These are phyloP conservation scores for Cokeromyces recurvatus DNA, from an alignment of 371 early-diverging fungal species.

Conservation along the genomic window DNA sequence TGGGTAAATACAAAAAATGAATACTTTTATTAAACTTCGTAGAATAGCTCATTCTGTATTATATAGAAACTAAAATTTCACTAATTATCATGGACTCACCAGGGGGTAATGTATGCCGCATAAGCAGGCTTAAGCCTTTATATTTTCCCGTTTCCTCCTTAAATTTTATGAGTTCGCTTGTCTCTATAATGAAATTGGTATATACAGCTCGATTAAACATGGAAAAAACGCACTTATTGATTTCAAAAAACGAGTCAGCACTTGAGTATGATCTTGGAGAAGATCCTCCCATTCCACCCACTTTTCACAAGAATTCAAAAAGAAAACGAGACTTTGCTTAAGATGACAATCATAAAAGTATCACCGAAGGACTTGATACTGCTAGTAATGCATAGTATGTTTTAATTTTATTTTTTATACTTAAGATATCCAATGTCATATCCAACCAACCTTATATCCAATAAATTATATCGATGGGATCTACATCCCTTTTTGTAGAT, in stretches of 20 bases:
- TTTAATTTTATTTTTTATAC: too few relatives aligned
- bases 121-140: conserved; percentile 2
- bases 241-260: conserved; percentile 3
- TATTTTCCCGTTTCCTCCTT: conserved; percentile 1
- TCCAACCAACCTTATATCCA: too few relatives aligned
- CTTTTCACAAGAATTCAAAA: conserved; percentile 2
- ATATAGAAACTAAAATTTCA: conserved; percentile 6
- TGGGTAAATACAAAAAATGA: conserved; percentile 6
- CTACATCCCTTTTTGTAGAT: conserved; percentile 7
- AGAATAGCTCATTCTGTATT: conserved; percentile 7
- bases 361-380: too few relatives aligned
- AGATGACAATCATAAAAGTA: too few relatives aligned
- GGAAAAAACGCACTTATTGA: not conserved
- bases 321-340: conserved; percentile 2
- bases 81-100: conserved; percentile 4
- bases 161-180: conserved; percentile 1
- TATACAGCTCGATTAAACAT: conserved; percentile 4
- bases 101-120: conserved; percentile 3
- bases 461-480: conserved; percentile 3
- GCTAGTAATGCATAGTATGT: too few relatives aligned
- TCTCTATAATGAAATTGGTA: conserved; percentile 5
- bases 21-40: conserved; percentile 2
- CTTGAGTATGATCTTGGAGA: conserved; percentile 8
- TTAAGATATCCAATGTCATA: too few relatives aligned
- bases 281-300: conserved; percentile 5